Evolutionary conservation across 1,284 basidiomycete genomes (phyloP).

Genomic region (Apiotrichum montevideense): DNA sequence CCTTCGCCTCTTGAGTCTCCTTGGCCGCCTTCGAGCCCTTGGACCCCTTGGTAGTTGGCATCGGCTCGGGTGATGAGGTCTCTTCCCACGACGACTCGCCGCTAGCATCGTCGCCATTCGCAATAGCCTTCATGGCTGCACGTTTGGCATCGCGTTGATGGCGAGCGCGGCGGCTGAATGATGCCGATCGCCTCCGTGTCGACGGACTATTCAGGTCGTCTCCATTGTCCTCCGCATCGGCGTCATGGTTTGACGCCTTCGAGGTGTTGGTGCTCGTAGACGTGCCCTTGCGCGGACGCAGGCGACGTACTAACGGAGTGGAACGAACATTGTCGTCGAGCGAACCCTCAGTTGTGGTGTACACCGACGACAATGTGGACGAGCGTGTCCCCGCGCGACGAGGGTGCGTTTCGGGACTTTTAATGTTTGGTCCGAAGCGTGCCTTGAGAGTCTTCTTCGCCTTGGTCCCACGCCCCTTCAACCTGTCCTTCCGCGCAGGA

Average conservation of each 20-base stretch:
- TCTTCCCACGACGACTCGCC: neutral
- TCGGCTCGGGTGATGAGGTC: neutral
- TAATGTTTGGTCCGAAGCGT: slow-evolving; percentile 33
- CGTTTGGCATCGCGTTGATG: slow-evolving; percentile 24
- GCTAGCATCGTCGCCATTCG: slow-evolving; percentile 9
- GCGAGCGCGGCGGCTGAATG: slow-evolving; percentile 2
- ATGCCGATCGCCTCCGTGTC: neutral
- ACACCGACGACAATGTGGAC: slow-evolving; percentile 25
- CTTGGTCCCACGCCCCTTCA: slow-evolving; percentile 15
- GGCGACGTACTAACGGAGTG: slow-evolving; percentile 53
- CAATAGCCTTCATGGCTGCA: slow-evolving; percentile 24
- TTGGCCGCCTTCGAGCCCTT: neutral
- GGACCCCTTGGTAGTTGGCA: slow-evolving; percentile 38
- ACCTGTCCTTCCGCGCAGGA: slow-evolving; percentile 13
- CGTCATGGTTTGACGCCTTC: slow-evolving; percentile 32
- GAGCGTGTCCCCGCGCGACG: too few relatives aligned
- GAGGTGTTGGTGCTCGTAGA: slow-evolving; percentile 15
- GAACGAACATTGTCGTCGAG: slow-evolving; percentile 23
- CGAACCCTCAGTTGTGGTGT: too few relatives aligned
- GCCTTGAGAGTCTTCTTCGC: slow-evolving; percentile 21
- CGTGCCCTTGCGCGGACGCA: slow-evolving; percentile 25
- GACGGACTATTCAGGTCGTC: slow-evolving; percentile 5
- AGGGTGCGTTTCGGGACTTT: slow-evolving; percentile 24
- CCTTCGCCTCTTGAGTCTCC: neutral
- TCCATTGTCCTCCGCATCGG: slow-evolving; percentile 47